These are phyloP conservation scores for Olyra latifolia DNA, from an alignment of 176 grass and related monocot species.

Conservation along the genomic window DNA sequence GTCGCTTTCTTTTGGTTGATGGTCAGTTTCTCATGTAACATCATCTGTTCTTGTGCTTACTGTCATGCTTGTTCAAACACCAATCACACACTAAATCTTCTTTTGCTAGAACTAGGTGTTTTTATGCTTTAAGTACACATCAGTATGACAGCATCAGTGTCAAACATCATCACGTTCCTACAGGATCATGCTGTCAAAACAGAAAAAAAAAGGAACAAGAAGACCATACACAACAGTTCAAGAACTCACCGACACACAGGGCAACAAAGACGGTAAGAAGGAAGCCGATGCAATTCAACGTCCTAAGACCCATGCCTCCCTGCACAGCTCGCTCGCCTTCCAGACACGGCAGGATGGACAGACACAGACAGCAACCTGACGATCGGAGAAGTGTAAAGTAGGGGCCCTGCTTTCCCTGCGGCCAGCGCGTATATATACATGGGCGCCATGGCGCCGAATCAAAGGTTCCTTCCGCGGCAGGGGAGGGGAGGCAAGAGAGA, in stretches of 20 bases:
- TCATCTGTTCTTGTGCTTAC: background rate
- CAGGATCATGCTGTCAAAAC: background rate
- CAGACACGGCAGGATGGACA: background rate
- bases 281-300: slow-evolving; percentile 16
- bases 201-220: background rate
- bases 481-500: slow-evolving; percentile 25
- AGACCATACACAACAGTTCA: background rate
- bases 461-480: slow-evolving; percentile 46
- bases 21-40: background rate
- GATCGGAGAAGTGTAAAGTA: slow-evolving; percentile 50
- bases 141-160: background rate
- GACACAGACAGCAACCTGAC: background rate
- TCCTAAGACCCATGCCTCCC: slow-evolving; percentile 32
- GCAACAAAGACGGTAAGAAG: slow-evolving; percentile 28
- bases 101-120: background rate
- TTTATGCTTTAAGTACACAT: background rate
- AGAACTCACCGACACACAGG: slow-evolving; percentile 43
- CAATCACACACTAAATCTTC: background rate
- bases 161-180: background rate
- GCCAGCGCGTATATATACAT: slow-evolving; percentile 46
- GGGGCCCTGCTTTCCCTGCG: slow-evolving; percentile 33
- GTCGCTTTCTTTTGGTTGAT: background rate
- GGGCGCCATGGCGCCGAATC: slow-evolving; percentile 38
- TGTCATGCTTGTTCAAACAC: background rate
- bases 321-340: background rate